Percentiles rank a stretch among this genome's conserved stretches.
Evolutionary conservation across 2,329 filamentous ascomycete genomes (phyloP).

Genomic region (Mycosphaerella sp.): DNA sequence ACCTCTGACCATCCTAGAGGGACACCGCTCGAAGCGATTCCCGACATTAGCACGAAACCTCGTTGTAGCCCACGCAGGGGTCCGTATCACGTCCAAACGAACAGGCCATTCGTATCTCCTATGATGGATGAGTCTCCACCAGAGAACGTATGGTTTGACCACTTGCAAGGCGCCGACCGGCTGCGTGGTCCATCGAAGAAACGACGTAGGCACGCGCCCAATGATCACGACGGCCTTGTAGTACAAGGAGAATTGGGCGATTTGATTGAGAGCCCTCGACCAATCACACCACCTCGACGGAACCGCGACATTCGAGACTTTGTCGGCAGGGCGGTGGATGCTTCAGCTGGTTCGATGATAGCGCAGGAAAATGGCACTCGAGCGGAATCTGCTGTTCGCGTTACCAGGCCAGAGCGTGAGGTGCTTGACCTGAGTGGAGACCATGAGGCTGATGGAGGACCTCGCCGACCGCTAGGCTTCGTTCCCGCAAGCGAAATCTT

Average conservation of each 20-base stretch:
- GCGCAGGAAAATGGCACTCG: conserved; percentile 16
- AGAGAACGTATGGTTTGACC: conserved; percentile 31
- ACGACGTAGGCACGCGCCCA: not conserved
- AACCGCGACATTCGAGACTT: conserved; percentile 34
- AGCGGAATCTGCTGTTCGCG: not conserved
- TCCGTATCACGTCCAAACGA: conserved; percentile 15
- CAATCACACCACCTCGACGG: conserved; percentile 23
- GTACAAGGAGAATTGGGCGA: conserved; percentile 27
- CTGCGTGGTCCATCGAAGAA: conserved; percentile 4
- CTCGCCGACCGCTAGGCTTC: conserved; percentile 19
- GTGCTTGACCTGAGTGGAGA: not conserved
- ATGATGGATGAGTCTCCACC: conserved; percentile 15
- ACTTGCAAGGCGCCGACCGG: conserved; percentile 21
- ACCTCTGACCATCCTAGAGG: conserved; percentile 10
- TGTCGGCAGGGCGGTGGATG: conserved; percentile 8
- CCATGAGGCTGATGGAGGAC: not conserved
- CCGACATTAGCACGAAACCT: conserved; percentile 13
- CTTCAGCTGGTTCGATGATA: conserved; percentile 13
- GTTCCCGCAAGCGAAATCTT: conserved; percentile 30
- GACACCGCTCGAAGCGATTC: conserved; percentile 27
- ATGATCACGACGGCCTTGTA: conserved; percentile 16
- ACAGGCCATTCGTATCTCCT: conserved; percentile 32
- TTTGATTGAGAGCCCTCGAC: conserved; percentile 17
- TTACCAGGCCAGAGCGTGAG: not conserved
- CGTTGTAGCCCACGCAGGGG: conserved; percentile 21